Evolutionary conservation across 1,139 yeast genomes (phyloP).

Genomic region (Geotrichum aggregatum): DNA sequence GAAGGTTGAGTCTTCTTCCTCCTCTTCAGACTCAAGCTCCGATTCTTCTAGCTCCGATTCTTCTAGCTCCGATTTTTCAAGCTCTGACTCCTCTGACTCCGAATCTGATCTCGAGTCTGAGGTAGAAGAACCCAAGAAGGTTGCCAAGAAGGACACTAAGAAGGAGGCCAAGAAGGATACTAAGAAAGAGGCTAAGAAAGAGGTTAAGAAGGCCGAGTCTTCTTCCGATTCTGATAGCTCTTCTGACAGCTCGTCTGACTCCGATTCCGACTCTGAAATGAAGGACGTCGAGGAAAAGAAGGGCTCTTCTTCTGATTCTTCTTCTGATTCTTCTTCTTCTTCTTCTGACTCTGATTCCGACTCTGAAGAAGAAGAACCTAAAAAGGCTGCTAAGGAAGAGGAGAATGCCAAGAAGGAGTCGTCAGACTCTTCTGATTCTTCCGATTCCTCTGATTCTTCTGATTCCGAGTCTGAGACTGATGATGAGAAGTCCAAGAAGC

Average conservation of each 20-base stretch:
- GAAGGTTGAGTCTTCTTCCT: constrained; percentile 19
- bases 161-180: neutral
- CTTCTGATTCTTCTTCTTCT: too few species aligned
- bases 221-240: constrained; percentile 20
- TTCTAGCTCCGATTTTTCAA: constrained; percentile 1
- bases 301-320: constrained; percentile 8
- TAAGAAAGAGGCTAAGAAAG: too few species aligned
- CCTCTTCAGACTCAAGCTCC: constrained; percentile 9
- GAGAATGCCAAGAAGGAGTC: neutral
- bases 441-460: constrained; percentile 8
- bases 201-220: constrained; percentile 4
- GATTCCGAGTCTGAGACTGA: constrained; percentile 11
- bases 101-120: constrained; percentile 18
- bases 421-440: constrained; percentile 12
- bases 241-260: neutral
- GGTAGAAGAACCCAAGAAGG: neutral
- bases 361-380: neutral
- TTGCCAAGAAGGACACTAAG: constrained; percentile 1
- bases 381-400: neutral
- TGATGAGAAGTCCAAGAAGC: too few species aligned
- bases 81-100: constrained; percentile 9
- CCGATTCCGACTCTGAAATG: constrained; percentile 8
- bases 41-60: too few species aligned
- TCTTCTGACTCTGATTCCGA: too few species aligned
- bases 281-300: constrained; percentile 26